Evolutionary conservation across 495 filamentous ascomycete species (phyloP), one percentile per base, ranked within the genome.

Genomic region (Aspergillus nidulans): DNA sequence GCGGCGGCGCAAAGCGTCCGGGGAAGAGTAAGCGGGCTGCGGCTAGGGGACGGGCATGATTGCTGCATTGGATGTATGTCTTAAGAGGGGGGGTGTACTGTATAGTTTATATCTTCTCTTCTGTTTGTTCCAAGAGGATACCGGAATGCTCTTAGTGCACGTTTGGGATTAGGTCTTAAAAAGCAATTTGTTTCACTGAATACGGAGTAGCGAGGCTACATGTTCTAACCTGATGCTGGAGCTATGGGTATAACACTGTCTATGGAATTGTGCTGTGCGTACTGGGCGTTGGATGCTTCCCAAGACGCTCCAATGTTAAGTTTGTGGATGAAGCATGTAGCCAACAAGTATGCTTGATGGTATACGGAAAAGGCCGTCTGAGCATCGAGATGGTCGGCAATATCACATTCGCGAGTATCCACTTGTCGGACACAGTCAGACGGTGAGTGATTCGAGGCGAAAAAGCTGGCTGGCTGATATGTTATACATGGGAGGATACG

Each of bases 21-120:
- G 86, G 86, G 12, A 90, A 89, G 77, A 85, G 77, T 61, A 80
- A 81, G 74, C 77, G 86, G 56, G 76, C 76, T 34, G 69, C 63
- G 4, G 67, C 68, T 16, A 68, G 69, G 63, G 70, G 69, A 19
- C 69, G 69, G 26, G 23, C 36, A 21, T 53, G 34, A 44, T 41
- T 39, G 28, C 50, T 56, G 2, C 28, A n/a, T 50, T 15, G n/a
- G 20, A 15, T 46, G 44, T 30, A 46, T 39, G 36, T 25, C 28
- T 28, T 46, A 28, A 39, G 15, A 39, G 16, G 36, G 16, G 36
- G 15, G 15, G 15, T 18, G 8, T 4, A 39, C 15, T 46, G 13
- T 46, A 44, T 15, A 23, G 4, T n/a, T 46, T 16, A 42, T n/a
- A 44, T 55, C 38, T 41, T 49, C 42, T 55, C 28, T 56, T 46